phyloP scores from a whole-genome alignment of 2,329 filamentous ascomycete species.

The Pseudogymnoascus destructans region DNA sequence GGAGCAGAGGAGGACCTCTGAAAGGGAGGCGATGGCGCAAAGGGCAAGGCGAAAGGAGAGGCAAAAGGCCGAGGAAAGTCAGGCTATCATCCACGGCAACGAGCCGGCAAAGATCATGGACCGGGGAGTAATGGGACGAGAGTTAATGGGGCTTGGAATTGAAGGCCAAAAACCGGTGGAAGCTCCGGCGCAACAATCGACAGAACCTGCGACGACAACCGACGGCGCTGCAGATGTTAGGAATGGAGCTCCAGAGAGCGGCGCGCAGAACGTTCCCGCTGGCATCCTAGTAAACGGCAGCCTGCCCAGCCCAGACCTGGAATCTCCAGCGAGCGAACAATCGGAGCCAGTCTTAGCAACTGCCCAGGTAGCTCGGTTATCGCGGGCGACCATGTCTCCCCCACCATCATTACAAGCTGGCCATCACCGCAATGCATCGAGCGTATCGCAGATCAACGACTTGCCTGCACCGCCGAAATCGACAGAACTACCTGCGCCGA shows the following conservation, averaged over 20 bases:
- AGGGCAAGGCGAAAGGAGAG: conserved; percentile 54
- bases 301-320: conserved; percentile 20
- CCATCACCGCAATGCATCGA: conserved; percentile 35
- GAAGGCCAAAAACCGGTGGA: conserved; percentile 27
- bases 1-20: conserved; percentile 57
- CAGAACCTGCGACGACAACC: neutral
- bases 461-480: conserved; percentile 20
- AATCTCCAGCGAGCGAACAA: conserved; percentile 22
- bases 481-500: neutral
- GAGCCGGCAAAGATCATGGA: conserved; percentile 44
- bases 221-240: conserved; percentile 17
- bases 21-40: conserved; percentile 53
- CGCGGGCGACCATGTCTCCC: conserved; percentile 33
- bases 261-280: conserved; percentile 11
- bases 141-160: conserved; percentile 42
- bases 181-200: conserved; percentile 10
- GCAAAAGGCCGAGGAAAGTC: conserved; percentile 44
- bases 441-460: conserved; percentile 39
- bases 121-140: conserved; percentile 46
- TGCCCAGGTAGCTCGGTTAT: conserved; percentile 35
- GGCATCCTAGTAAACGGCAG: conserved; percentile 16
- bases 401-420: conserved; percentile 31
- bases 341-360: conserved; percentile 32
- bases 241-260: conserved; percentile 16
- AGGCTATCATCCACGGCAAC: conserved; percentile 38